Evolutionary conservation across 129 eudicot species (phyloP).

Genomic region (Artemisia annua): DNA sequence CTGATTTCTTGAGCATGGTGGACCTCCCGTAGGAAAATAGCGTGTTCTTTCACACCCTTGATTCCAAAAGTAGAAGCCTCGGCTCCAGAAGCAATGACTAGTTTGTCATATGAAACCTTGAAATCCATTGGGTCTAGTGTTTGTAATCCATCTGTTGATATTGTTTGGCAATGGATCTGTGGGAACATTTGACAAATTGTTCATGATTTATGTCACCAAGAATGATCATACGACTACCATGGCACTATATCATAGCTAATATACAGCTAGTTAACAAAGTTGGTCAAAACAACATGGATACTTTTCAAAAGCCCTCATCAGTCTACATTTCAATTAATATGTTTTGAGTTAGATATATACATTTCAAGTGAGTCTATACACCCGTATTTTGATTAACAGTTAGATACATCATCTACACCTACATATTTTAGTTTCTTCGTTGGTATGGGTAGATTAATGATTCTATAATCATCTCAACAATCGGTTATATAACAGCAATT

Average conservation of each 20-base stretch:
- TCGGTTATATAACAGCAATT: too few relatives aligned
- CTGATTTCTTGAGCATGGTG: constrained; percentile 96
- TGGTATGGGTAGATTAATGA: too few relatives aligned
- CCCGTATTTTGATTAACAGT: too few relatives aligned
- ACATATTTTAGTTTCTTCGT: too few relatives aligned
- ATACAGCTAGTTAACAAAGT: neutral
- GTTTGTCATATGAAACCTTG: constrained; percentile 78
- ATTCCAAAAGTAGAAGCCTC: constrained; percentile 95
- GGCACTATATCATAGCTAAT: neutral
- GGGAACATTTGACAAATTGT: neutral
- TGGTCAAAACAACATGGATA: too few relatives aligned
- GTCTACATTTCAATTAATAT: too few relatives aligned
- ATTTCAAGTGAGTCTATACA: too few relatives aligned
- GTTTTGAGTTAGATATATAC: too few relatives aligned
- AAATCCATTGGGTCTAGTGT: constrained; percentile 72
- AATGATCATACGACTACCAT: neutral
- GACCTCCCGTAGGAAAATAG: constrained; percentile 92
- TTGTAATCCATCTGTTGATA: constrained; percentile 65
- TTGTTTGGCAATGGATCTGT: constrained; percentile 75
- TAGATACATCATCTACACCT: too few relatives aligned
- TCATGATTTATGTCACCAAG: neutral
- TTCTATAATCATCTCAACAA: too few relatives aligned
- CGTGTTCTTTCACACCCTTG: constrained; percentile 83
- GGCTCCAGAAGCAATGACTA: constrained; percentile 86
- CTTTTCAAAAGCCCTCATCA: too few relatives aligned